Percentiles rank a stretch among this genome's conserved stretches.
phyloP scores from a whole-genome alignment of 768 basidiomycete species.

The Podaxis mareebaensis region DNA sequence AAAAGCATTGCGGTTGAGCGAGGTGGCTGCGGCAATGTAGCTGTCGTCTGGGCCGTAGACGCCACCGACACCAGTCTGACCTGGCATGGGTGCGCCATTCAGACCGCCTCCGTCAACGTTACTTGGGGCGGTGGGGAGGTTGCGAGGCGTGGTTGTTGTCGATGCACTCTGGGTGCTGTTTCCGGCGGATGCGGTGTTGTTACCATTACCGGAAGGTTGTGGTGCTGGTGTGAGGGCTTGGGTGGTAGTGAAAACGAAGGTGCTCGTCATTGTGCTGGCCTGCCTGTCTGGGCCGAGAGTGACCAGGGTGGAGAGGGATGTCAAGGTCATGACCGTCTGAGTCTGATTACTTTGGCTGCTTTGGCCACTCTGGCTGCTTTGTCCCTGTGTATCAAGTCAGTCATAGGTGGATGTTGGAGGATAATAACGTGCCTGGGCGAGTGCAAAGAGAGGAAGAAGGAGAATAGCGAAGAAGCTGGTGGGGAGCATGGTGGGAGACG shows the following conservation, averaged over 20 bases:
- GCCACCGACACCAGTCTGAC: constrained; percentile 46
- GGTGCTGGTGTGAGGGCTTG: constrained; percentile 48
- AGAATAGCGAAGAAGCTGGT: constrained; percentile 34
- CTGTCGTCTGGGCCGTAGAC: constrained; percentile 68
- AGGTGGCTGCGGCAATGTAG: constrained; percentile 59
- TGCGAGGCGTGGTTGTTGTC: constrained; percentile 36
- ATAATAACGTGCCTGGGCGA: constrained; percentile 40
- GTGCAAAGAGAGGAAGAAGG: constrained; percentile 38
- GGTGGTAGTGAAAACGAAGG: constrained; percentile 44
- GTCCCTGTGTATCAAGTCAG: constrained; percentile 1
- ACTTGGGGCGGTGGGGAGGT: constrained; percentile 61
- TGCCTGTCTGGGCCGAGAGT: constrained; percentile 42
- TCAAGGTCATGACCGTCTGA: constrained; percentile 40
- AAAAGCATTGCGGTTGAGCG: constrained; percentile 45
- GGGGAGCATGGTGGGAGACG: constrained; percentile 31
- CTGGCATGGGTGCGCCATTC: constrained; percentile 62
- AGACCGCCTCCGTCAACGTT: constrained; percentile 53
- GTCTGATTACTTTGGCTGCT: constrained; percentile 5
- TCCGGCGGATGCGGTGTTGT: constrained; percentile 24
- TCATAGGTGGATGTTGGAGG: neutral
- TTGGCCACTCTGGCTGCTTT: neutral
- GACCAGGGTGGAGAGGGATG: constrained; percentile 37
- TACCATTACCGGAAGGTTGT: constrained; percentile 23
- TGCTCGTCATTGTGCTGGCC: constrained; percentile 37
- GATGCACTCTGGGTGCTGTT: constrained; percentile 35